Evolutionary conservation across 2,329 filamentous ascomycete species (phyloP), one percentile per base, ranked within the genome.

Genomic region (Xylaria polymorpha): DNA sequence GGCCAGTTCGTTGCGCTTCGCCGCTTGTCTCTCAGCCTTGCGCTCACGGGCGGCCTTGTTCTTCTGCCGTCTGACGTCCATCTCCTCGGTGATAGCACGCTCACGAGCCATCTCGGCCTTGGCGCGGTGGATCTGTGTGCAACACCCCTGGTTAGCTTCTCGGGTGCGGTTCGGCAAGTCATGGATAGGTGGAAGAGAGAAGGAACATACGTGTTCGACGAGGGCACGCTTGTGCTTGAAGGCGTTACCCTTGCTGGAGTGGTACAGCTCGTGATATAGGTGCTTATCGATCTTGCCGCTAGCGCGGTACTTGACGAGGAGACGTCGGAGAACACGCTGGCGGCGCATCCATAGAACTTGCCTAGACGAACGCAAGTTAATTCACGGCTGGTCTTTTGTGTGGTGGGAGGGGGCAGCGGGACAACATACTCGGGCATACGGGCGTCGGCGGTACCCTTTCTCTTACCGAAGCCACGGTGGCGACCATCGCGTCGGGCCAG

Each of bases 191-290:
- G 22, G 29, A 9, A 51, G 18, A 61, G 6, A 35, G 37, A 43
- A 41, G 18, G 7, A 80, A 94, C 96, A 83, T 97, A 99, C 96
- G 89, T 99, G 96, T 91, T 99, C 96, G 84, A 99, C 94, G 81
- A 99, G 92, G 82, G 94, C 96, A 87, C 96, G 92, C 94, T 98
- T 99, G 94, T 99, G 96, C 94, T 99, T 99, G 93, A 99, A 99
- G 85, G 96, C 95, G 92, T 99, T 99, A 97, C 96, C 97, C 94
- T 99, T 99, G 92, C 93, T 96, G 84, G 97, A 89, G 87, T 98
- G 96, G 91, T 99, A 99, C 79, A 99, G 94, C 89, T 98, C 94
- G 91, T 99, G 96, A 91, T 99, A 99, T 74, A 99, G 94, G 90
- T 99, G 96, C 92, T 99, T 99, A 89, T 99, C 96, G 85, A 99